phyloP scores from a whole-genome alignment of 2,329 filamentous ascomycete genomes.

The Thielaviopsis ethacetica region DNA sequence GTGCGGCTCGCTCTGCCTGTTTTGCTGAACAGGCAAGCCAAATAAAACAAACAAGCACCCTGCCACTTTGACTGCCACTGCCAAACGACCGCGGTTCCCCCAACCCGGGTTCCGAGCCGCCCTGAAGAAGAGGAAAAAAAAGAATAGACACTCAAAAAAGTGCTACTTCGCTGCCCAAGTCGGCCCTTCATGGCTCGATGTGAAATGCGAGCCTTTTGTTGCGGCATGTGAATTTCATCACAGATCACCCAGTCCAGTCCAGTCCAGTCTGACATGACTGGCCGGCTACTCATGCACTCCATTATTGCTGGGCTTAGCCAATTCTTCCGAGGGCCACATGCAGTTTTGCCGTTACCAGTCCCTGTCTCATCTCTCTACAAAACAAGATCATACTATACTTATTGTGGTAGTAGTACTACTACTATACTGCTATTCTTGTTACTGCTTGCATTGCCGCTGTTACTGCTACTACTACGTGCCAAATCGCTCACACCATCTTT shows the following conservation, averaged over 20 bases:
- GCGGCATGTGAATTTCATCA: background rate
- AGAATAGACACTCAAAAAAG: background rate
- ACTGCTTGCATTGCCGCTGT: background rate
- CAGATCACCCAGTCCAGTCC: background rate
- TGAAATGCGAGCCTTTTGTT: background rate
- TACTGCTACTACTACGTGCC: conserved; percentile 1
- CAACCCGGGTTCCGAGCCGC: conserved; percentile 5
- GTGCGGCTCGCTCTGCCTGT: background rate
- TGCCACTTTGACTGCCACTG: background rate
- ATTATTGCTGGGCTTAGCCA: background rate
- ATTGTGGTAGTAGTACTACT: background rate
- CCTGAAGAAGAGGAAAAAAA: background rate
- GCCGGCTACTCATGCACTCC: background rate
- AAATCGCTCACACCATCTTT: conserved; percentile 9
- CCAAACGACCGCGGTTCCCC: conserved; percentile 6
- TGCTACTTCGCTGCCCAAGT: background rate
- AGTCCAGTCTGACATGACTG: background rate
- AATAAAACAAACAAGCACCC: background rate
- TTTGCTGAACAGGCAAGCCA: background rate
- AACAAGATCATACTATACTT: background rate
- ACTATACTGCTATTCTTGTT: background rate
- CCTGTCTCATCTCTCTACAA: background rate
- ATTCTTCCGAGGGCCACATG: background rate
- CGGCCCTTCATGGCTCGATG: background rate
- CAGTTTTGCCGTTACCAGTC: background rate